Evolutionary conservation across 129 eudicot genomes (phyloP).

Genomic region (Pittosporum tobira): DNA sequence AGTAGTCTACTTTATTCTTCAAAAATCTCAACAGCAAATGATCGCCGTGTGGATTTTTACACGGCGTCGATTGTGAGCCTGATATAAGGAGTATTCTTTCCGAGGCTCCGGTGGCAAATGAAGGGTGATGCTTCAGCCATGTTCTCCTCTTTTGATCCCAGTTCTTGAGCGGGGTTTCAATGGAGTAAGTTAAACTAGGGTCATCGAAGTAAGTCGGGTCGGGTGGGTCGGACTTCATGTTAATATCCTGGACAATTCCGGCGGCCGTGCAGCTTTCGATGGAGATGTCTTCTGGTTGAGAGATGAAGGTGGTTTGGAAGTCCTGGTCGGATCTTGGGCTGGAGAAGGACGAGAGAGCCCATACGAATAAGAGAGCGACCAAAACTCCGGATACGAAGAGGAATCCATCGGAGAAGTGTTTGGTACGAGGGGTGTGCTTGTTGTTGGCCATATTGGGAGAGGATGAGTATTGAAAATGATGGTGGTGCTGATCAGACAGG

Average conservation of each 20-base stretch:
- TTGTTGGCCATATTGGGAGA: conserved; percentile 18
- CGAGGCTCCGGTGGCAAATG: conserved; percentile 13
- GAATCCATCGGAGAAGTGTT: conserved; percentile 6
- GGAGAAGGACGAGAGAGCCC: conserved; percentile 5
- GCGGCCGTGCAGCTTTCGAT: conserved; percentile 8
- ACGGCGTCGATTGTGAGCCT: conserved; percentile 31
- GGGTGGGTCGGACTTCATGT: conserved; percentile 27
- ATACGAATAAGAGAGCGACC: not conserved
- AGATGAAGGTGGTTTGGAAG: not conserved
- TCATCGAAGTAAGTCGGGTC: conserved; percentile 34
- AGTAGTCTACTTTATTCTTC: conserved; percentile 32
- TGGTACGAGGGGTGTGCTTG: conserved; percentile 20
- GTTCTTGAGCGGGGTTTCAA: conserved; percentile 14
- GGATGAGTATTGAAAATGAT: conserved; percentile 15
- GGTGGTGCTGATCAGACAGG: conserved; percentile 22
- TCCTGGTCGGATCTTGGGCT: conserved; percentile 12
- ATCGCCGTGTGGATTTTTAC: conserved; percentile 27
- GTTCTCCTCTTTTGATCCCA: conserved; percentile 22
- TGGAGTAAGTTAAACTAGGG: conserved; percentile 25
- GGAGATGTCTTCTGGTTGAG: not conserved
- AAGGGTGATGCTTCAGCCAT: conserved; percentile 30
- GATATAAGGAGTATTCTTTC: conserved; percentile 24
- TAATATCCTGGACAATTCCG: conserved; percentile 19
- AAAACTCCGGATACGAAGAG: not conserved
- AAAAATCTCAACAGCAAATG: conserved; percentile 25